phyloP scores from a whole-genome alignment of 495 filamentous ascomycete genomes.

The Terfezia claveryi region DNA sequence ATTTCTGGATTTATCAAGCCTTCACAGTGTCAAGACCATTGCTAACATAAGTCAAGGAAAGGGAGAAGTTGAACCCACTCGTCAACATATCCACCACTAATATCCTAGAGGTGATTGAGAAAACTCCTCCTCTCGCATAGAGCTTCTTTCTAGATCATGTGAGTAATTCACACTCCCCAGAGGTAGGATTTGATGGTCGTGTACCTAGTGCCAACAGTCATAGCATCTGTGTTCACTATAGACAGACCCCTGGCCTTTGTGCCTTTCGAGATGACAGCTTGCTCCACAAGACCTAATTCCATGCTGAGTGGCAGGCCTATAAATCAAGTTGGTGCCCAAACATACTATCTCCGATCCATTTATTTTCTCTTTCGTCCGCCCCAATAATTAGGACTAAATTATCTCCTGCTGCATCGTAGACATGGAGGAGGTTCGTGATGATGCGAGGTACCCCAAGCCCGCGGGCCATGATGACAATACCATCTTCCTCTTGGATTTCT shows the following conservation, averaged over 20 bases:
- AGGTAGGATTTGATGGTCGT: neutral
- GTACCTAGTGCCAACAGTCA: conserved; percentile 52
- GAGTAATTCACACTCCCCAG: neutral
- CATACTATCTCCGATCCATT: conserved; percentile 65
- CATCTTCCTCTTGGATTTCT: conserved; percentile 76
- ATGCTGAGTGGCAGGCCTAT: neutral
- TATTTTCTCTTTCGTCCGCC: conserved; percentile 85
- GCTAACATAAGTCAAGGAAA: no score
- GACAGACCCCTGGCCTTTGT: conserved; percentile 64
- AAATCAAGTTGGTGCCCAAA: neutral
- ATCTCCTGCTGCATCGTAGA: conserved; percentile 86
- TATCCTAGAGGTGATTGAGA: conserved; percentile 91
- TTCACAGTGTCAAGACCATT: conserved; percentile 1
- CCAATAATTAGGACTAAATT: conserved; percentile 76
- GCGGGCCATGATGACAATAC: conserved; percentile 72
- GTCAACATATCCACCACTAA: conserved; percentile 81
- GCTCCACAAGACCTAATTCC: conserved; percentile 56
- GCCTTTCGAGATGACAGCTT: conserved; percentile 61
- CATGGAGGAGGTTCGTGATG: conserved; percentile 82
- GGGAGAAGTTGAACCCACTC: conserved; percentile 21
- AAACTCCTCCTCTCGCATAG: conserved; percentile 71
- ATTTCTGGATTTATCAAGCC: conserved; percentile 57
- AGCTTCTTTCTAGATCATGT: conserved; percentile 46
- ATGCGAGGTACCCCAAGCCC: conserved; percentile 79
- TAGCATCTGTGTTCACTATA: conserved; percentile 83